phyloP scores from a whole-genome alignment of 768 basidiomycete genomes.

The Pleurotus platypus region DNA sequence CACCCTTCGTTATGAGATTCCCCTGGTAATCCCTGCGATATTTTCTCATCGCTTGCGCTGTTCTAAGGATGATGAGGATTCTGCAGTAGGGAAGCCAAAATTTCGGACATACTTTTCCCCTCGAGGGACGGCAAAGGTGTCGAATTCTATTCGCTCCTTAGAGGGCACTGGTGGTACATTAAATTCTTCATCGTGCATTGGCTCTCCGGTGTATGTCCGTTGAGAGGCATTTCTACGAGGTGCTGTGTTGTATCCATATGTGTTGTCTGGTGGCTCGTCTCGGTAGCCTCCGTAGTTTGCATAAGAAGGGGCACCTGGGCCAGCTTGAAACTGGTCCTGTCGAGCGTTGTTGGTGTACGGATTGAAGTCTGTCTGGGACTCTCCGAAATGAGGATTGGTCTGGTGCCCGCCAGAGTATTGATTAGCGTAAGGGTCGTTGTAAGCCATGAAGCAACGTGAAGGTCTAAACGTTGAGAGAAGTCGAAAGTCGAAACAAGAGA shows the following conservation, averaged over 20 bases:
- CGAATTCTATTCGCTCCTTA: slow-evolving; percentile 35
- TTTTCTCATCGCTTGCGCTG: slow-evolving; percentile 38
- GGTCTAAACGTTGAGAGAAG: not conserved
- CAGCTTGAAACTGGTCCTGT: slow-evolving; percentile 39
- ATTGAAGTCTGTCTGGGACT: slow-evolving; percentile 33
- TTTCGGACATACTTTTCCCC: slow-evolving; percentile 21
- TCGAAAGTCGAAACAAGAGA: not conserved
- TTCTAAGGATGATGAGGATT: slow-evolving; percentile 18
- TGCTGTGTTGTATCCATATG: not conserved
- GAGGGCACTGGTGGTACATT: slow-evolving; percentile 6
- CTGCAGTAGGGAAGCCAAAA: not conserved
- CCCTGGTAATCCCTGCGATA: slow-evolving; percentile 60
- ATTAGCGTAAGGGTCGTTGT: slow-evolving; percentile 47
- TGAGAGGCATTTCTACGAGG: slow-evolving; percentile 12
- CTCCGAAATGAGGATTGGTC: slow-evolving; percentile 20
- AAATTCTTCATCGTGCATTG: slow-evolving; percentile 9
- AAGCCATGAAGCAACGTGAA: slow-evolving; percentile 34
- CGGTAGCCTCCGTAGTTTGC: slow-evolving; percentile 34
- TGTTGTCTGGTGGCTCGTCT: slow-evolving; percentile 29
- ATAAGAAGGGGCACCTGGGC: slow-evolving; percentile 11
- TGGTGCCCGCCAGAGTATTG: slow-evolving; percentile 12
- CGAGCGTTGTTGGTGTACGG: slow-evolving; percentile 42
- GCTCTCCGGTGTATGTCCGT: not conserved
- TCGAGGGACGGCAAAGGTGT: slow-evolving; percentile 33
- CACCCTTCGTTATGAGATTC: slow-evolving; percentile 70